phyloP scores from a whole-genome alignment of 805 yeast genomes.

The Saccharomycopsis malanga region DNA sequence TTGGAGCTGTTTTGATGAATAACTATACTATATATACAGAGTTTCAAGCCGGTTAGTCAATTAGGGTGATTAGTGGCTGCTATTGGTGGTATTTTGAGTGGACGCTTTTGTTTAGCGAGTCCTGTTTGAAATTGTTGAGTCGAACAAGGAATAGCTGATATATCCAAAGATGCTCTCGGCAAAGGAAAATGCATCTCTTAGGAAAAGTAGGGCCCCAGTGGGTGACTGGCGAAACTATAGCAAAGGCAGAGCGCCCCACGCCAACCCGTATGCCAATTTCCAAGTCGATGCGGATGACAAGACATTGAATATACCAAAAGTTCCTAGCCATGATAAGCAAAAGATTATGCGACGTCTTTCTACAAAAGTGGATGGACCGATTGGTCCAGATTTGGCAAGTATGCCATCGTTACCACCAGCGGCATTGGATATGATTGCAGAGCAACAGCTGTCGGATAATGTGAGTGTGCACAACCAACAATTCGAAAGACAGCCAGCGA shows the following conservation, averaged over 20 bases:
- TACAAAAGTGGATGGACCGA: constrained; percentile 16
- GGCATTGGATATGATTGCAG: constrained; percentile 16
- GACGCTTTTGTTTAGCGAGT: too few species aligned
- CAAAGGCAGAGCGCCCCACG: neutral
- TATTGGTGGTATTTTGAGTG: too few species aligned
- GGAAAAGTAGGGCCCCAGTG: constrained; percentile 22
- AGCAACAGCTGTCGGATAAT: neutral
- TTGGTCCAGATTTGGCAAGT: constrained; percentile 13
- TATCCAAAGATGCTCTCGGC: constrained; percentile 10
- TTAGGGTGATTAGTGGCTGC: too few species aligned
- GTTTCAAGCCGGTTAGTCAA: too few species aligned
- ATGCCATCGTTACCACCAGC: constrained; percentile 20
- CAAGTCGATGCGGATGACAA: constrained; percentile 6
- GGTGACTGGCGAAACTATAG: constrained; percentile 22
- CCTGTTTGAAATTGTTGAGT: too few species aligned
- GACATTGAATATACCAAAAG: constrained; percentile 13
- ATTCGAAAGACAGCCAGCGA: constrained; percentile 17
- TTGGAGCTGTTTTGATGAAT: too few species aligned
- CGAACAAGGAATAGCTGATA: too few species aligned
- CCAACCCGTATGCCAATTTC: constrained; percentile 20
- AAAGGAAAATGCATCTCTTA: constrained; percentile 18
- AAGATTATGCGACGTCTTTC: constrained; percentile 20
- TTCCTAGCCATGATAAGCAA: constrained; percentile 19
- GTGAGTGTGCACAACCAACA: neutral
- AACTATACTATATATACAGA: too few species aligned